Percentiles rank a stretch among this genome's conserved stretches.
Evolutionary conservation across 1,139 yeast genomes (phyloP).

Genomic region (Casaregolazyma suthepensis): DNA sequence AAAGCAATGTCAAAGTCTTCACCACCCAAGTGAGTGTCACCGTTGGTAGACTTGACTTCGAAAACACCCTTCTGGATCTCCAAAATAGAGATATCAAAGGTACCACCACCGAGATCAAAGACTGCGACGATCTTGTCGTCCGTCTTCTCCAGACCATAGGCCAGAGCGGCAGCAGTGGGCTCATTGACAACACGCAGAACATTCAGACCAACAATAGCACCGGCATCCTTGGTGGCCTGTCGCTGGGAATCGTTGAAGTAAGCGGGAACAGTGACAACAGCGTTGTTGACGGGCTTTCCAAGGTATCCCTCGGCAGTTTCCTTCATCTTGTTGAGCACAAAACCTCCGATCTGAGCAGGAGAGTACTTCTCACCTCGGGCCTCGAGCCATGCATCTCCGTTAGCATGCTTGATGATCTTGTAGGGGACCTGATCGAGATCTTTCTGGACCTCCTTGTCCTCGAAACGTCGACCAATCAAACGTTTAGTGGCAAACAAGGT

Average conservation of each 20-base stretch:
- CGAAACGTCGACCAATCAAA: constrained; percentile 96
- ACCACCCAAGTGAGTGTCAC: constrained; percentile 89
- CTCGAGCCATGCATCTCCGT: constrained; percentile 99
- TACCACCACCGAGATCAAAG: constrained; percentile 86
- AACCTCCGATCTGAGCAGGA: constrained; percentile 99
- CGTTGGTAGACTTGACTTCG: constrained; percentile 83
- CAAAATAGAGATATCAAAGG: constrained; percentile 78
- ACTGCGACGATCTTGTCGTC: constrained; percentile 72
- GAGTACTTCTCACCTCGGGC: constrained; percentile 82
- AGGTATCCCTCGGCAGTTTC: constrained; percentile 96
- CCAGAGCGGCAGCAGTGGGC: constrained; percentile 98
- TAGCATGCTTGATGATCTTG: constrained; percentile 91
- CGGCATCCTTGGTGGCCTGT: constrained; percentile 98
- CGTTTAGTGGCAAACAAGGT: constrained; percentile 97
- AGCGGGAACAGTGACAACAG: constrained; percentile 95
- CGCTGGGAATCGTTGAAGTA: constrained; percentile 97
- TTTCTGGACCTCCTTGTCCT: constrained; percentile 93
- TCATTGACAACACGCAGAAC: constrained; percentile 95
- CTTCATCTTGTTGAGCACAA: constrained; percentile 97
- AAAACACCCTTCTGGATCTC: constrained; percentile 85
- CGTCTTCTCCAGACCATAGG: constrained; percentile 91
- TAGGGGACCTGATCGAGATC: constrained; percentile 95
- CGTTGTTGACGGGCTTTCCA: constrained; percentile 89
- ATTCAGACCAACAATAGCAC: constrained; percentile 95
- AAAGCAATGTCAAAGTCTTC: constrained; percentile 77